phyloP scores from a whole-genome alignment of 352 stramenopile species.

The Thalassiosira livingstoniorum region DNA sequence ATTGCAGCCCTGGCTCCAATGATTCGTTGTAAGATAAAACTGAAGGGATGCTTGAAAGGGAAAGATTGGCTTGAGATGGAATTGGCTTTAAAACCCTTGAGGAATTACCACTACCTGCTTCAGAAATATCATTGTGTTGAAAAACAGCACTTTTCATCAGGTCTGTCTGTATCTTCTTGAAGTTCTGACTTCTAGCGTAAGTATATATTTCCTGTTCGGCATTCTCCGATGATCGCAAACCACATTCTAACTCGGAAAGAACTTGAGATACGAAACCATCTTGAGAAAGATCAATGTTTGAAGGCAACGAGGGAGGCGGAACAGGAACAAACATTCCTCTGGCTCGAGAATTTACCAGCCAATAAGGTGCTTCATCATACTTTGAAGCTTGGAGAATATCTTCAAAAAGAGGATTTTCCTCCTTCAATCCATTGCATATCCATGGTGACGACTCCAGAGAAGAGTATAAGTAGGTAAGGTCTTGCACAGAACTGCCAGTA shows the following conservation, averaged over 20 bases:
- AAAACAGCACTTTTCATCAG: constrained; percentile 26
- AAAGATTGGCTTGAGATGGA: background rate
- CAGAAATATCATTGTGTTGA: background rate
- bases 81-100: background rate
- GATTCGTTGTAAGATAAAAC: background rate
- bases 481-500: constrained; percentile 5
- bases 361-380: constrained; percentile 19
- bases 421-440: constrained; percentile 24
- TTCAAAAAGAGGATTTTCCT: constrained; percentile 13
- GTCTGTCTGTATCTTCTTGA: constrained; percentile 11
- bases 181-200: constrained; percentile 4
- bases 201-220: constrained; percentile 14
- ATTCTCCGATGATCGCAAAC: background rate
- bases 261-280: constrained; percentile 7
- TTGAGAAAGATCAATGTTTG: constrained; percentile 12
- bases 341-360: constrained; percentile 30
- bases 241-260: constrained; percentile 25
- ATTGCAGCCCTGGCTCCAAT: background rate
- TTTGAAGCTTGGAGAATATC: constrained; percentile 15
- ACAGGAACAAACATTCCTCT: constrained; percentile 30
- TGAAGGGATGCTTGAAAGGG: background rate
- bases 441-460: constrained; percentile 41
- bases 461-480: constrained; percentile 30
- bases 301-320: constrained; percentile 10
- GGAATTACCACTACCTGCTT: background rate